phyloP scores from a whole-genome alignment of 352 stramenopile species.

The Phytophthora lateralis region DNA sequence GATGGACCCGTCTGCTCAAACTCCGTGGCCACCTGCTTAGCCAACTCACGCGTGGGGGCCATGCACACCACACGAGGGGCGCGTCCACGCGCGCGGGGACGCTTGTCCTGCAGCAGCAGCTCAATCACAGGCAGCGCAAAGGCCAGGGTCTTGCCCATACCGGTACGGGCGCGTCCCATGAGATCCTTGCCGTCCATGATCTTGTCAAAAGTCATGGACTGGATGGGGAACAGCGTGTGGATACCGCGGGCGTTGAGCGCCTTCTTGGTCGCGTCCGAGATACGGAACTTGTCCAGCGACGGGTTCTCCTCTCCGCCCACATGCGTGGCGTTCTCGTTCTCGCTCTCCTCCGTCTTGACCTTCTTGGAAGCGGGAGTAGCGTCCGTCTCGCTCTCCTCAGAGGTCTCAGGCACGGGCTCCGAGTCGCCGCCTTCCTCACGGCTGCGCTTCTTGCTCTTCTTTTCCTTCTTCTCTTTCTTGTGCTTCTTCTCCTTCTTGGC shows the following conservation, averaged over 20 bases:
- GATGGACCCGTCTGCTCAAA: constrained; percentile 84
- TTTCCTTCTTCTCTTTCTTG: constrained; percentile 68
- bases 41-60: constrained; percentile 97
- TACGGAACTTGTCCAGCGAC: constrained; percentile 72
- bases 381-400: constrained; percentile 62
- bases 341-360: constrained; percentile 48
- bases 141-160: constrained; percentile 98
- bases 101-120: constrained; percentile 86
- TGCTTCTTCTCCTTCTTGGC: constrained; percentile 69
- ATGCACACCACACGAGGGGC: constrained; percentile 95
- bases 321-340: constrained; percentile 33
- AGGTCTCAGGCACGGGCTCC: constrained; percentile 47
- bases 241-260: constrained; percentile 84
- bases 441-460: constrained; percentile 77
- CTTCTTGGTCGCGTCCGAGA: constrained; percentile 61
- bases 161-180: constrained; percentile 96
- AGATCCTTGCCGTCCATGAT: constrained; percentile 96
- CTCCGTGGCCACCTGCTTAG: constrained; percentile 95
- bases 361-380: constrained; percentile 31
- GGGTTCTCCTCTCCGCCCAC: constrained; percentile 69
- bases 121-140: constrained; percentile 97
- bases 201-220: constrained; percentile 95
- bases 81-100: constrained; percentile 69
- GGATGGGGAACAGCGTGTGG: constrained; percentile 91
- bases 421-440: constrained; percentile 44